These are phyloP conservation scores for Sphaerulina vaccinii DNA, from an alignment of 2,329 filamentous ascomycete species.

Conservation along the genomic window DNA sequence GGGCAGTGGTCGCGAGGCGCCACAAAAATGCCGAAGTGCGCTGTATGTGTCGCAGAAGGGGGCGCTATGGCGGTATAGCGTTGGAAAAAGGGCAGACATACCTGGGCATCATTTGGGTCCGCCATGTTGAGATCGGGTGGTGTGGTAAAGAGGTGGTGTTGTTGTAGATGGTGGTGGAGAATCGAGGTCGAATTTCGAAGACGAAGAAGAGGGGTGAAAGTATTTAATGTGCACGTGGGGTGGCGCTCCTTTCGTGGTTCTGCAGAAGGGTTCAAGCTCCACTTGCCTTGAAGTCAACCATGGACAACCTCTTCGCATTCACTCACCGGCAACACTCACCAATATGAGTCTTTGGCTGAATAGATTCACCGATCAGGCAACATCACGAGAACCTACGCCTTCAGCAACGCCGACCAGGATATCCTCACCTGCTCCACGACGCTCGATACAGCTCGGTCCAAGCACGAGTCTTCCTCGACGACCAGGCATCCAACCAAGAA, in stretches of 20 bases:
- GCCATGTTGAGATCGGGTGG: slow-evolving; percentile 57
- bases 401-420: slow-evolving; percentile 64
- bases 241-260: no score
- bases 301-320: no score
- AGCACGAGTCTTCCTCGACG: slow-evolving; percentile 64
- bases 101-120: slow-evolving; percentile 60
- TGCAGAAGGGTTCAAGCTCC: no score
- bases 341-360: slow-evolving; percentile 78
- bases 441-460: slow-evolving; percentile 67
- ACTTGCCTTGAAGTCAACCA: no score
- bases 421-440: slow-evolving; percentile 69
- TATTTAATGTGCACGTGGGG: background rate
- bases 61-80: slow-evolving; percentile 3
- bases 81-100: slow-evolving; percentile 42
- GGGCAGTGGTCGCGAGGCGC: background rate
- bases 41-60: background rate
- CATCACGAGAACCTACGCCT: slow-evolving; percentile 58
- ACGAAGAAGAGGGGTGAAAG: background rate
- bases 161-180: slow-evolving; percentile 31
- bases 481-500: slow-evolving; percentile 65
- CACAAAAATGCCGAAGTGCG: background rate
- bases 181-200: background rate
- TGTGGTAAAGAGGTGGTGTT: slow-evolving; percentile 34
- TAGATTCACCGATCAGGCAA: slow-evolving; percentile 56
- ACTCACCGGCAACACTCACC: background rate